Evolutionary conservation across 345 rosid species (phyloP).

Genomic region (Salix udensis): DNA sequence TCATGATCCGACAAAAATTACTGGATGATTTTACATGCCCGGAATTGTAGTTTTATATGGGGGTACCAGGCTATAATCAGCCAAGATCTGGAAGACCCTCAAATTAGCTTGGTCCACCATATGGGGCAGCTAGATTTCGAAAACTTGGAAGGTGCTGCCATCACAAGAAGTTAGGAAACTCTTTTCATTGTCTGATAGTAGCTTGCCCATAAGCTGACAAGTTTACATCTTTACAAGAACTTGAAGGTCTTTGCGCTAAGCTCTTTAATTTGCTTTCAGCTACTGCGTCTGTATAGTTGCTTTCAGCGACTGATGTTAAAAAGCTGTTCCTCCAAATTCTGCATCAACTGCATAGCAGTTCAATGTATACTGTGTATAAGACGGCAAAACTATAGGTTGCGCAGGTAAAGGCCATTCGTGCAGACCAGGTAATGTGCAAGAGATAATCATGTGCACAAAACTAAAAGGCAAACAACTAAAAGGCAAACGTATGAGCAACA

Average conservation of each 20-base stretch:
- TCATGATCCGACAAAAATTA: too few species aligned
- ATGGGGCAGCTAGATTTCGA: neutral
- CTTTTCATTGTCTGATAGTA: neutral
- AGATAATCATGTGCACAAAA: neutral
- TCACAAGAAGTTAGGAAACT: neutral
- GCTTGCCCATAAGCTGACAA: neutral
- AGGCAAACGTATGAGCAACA: neutral
- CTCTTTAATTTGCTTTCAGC: conserved; percentile 14
- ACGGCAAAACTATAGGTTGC: neutral
- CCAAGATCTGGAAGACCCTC: too few species aligned
- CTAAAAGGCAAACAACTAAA: neutral
- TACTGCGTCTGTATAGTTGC: neutral
- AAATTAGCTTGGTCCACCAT: neutral
- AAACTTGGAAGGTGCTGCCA: neutral
- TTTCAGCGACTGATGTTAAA: neutral
- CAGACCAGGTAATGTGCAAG: neutral
- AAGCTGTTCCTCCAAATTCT: neutral
- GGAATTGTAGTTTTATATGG: too few species aligned
- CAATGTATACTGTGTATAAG: neutral
- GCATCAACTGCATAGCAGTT: neutral
- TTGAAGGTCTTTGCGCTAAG: neutral
- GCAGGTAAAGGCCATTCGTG: neutral
- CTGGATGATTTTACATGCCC: too few species aligned
- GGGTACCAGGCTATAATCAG: too few species aligned
- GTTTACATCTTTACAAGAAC: neutral